A percentile compares a stretch with the other conserved stretches of the same genome.
phyloP scores from a whole-genome alignment of 495 filamentous ascomycete species.

The Staphylotrichum longicolle region DNA sequence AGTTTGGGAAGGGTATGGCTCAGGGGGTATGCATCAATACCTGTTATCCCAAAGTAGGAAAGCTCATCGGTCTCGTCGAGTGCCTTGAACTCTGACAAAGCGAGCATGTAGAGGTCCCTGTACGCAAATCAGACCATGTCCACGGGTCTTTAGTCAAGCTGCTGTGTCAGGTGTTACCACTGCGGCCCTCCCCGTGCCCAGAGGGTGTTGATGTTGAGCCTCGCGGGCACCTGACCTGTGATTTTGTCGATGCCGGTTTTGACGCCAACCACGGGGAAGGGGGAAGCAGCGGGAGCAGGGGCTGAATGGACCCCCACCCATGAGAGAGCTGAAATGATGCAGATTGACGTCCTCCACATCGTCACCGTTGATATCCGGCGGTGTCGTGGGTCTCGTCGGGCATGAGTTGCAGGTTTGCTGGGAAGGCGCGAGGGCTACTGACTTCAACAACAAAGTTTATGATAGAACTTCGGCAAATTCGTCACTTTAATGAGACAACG shows the following conservation, averaged over 20 bases:
- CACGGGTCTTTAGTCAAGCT: constrained; percentile 2
- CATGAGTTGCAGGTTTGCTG: constrained; percentile 12
- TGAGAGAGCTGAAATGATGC: constrained; percentile 16
- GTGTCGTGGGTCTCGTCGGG: constrained; percentile 6
- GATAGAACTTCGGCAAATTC: neutral
- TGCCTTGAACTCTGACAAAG: constrained; percentile 42
- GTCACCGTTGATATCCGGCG: constrained; percentile 19
- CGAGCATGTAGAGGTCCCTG: constrained; percentile 49
- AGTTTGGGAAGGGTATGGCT: neutral
- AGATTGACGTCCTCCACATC: constrained; percentile 20
- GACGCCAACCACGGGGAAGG: constrained; percentile 38
- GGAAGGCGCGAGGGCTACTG: constrained; percentile 4
- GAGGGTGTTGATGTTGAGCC: constrained; percentile 41
- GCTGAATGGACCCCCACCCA: constrained; percentile 13
- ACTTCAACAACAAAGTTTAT: neutral
- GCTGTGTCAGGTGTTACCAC: constrained; percentile 34
- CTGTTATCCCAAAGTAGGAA: constrained; percentile 50
- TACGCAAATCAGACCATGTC: constrained; percentile 18
- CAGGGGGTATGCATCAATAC: constrained; percentile 31
- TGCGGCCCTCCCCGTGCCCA: constrained; percentile 38
- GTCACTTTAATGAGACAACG: constrained; percentile 19
- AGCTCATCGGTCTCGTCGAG: constrained; percentile 40
- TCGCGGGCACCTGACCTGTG: constrained; percentile 36
- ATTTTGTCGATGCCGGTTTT: constrained; percentile 36
- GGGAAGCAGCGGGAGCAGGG: constrained; percentile 8